Base-by-base conservation (phyloP, 768 basidiomycete genomes). In the Lepiota brunneoincarnata region DNA sequence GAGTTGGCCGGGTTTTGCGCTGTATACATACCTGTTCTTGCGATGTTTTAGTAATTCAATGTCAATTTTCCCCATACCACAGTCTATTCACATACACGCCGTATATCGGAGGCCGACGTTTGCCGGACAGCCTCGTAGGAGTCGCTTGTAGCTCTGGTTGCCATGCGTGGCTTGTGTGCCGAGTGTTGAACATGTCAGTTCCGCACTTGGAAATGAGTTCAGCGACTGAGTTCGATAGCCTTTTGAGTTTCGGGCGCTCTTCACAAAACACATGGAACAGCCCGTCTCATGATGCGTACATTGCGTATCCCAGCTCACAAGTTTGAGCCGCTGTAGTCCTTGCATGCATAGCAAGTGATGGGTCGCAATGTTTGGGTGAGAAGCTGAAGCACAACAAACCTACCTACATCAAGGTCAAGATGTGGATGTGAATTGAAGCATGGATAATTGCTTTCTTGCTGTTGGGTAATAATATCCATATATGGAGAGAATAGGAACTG, bases 41-140 rank as follows among this genome's bases (percentile, higher is more conserved):
- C 59, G 53, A 56, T 68, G 64, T 67, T 63, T 65, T 67, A 67
- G 63, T 71, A 68, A 64, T 67, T 57, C 56, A 56, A 56, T 59
- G 56, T 56, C 56, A 61, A 59, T 63, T 57, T 44, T n/a, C n/a
- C 50, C 48, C 59, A 50, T 58, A 60, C 61, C 61, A 62, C 61
- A 59, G 59, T 58, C 51, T 60, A 45, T 57, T 58, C 55, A 40
- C 42, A 57, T 44, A 3, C 17, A 36, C 15, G 23, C 21, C 35
- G 11, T 34, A 28, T 17, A 48, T 34, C 41, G 15, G 24, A 43
- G n/a, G 12, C 41, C 39, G 15, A 11, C 40, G n/a, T 21, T 21
- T 40, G 9, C 26, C 41, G n/a, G 39, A 42, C 31, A 26, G 31
- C 3, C n/a, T 24, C 40, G 24, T 43, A 14, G 7, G 51, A 52